A percentile compares a stretch with the other conserved stretches of the same genome.
phyloP scores from a whole-genome alignment of 1,139 yeast genomes.

The Geotrichum australiense region DNA sequence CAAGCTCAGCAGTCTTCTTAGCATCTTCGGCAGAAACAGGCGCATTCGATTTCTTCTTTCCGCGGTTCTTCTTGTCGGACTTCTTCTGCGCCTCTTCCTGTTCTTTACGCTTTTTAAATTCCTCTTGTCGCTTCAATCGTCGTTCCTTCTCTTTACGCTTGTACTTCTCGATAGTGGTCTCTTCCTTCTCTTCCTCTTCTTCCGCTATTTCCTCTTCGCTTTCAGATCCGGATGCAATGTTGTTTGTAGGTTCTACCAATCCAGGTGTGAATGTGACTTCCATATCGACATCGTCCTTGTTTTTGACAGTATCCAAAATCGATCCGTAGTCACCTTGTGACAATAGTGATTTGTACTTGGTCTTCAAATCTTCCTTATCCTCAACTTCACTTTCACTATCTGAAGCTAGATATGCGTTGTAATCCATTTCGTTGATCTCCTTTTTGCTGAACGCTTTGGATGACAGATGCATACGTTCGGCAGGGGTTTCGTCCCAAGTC shows the following conservation, averaged over 20 bases:
- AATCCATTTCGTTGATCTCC: constrained; percentile 94
- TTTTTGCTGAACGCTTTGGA: constrained; percentile 78
- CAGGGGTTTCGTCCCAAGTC: constrained; percentile 98
- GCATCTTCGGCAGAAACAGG: constrained; percentile 27
- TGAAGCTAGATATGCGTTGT: constrained; percentile 89
- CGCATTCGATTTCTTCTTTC: constrained; percentile 22
- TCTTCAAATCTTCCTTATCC: constrained; percentile 40
- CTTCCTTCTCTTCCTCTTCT: constrained; percentile 44
- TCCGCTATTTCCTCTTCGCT: constrained; percentile 21
- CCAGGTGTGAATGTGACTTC: constrained; percentile 96
- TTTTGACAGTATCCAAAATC: constrained; percentile 39
- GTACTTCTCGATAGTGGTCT: constrained; percentile 73
- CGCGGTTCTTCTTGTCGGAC: constrained; percentile 26
- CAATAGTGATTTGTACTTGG: constrained; percentile 59
- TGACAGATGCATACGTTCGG: constrained; percentile 73
- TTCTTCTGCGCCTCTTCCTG: constrained; percentile 40
- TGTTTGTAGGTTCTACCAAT: constrained; percentile 42
- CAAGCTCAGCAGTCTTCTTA: constrained; percentile 60
- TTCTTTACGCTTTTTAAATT: constrained; percentile 51
- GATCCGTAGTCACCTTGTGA: constrained; percentile 39
- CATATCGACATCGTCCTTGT: constrained; percentile 70
- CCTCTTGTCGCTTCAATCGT: constrained; percentile 71
- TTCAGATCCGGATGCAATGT: constrained; percentile 18
- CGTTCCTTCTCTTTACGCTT: constrained; percentile 91
- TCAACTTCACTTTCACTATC: constrained; percentile 53